These are phyloP conservation scores for Prunus davidiana DNA, from an alignment of 306 rosid genomes.

Conservation along the genomic window DNA sequence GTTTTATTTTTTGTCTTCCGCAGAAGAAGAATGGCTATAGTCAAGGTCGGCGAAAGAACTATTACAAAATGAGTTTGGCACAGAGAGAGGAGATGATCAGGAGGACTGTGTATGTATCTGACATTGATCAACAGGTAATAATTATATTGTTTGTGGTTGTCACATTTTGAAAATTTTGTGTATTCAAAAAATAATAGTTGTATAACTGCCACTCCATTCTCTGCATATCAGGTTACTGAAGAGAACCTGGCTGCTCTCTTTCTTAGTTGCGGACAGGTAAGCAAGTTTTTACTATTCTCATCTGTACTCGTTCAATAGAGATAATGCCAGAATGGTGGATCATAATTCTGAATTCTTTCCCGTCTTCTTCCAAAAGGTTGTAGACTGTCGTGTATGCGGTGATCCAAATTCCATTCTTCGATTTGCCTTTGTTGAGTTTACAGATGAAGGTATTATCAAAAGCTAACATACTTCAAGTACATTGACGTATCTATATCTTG, in stretches of 20 bases:
- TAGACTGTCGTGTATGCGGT: constrained; percentile 97
- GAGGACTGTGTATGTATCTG: constrained; percentile 98
- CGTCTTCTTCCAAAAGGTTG: constrained; percentile 55
- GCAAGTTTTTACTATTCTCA: constrained; percentile 4
- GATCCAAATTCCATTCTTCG: constrained; percentile 97
- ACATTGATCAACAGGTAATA: constrained; percentile 88
- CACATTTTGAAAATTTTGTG: constrained; percentile 11
- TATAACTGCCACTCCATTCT: constrained; percentile 24
- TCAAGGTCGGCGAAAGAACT: constrained; percentile 67
- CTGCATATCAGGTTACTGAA: constrained; percentile 73
- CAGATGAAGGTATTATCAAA: constrained; percentile 77
- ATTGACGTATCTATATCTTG: constrained; percentile 3
- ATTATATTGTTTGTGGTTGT: constrained; percentile 5
- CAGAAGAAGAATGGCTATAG: constrained; percentile 89
- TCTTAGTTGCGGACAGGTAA: constrained; percentile 90
- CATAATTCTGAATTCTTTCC: constrained; percentile 11
- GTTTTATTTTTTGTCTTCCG: background rate
- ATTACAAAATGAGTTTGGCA: constrained; percentile 58
- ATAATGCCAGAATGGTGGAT: constrained; percentile 19
- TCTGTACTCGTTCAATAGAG: background rate
- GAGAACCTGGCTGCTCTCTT: constrained; percentile 97
- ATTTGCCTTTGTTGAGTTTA: constrained; percentile 92
- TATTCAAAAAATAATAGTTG: constrained; percentile 4
- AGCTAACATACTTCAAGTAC: background rate
- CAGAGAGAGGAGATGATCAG: constrained; percentile 86